Evolutionary conservation across 2,329 filamentous ascomycete genomes (phyloP), one percentile per base, ranked within the genome.

Genomic region (Xylaria sp.): DNA sequence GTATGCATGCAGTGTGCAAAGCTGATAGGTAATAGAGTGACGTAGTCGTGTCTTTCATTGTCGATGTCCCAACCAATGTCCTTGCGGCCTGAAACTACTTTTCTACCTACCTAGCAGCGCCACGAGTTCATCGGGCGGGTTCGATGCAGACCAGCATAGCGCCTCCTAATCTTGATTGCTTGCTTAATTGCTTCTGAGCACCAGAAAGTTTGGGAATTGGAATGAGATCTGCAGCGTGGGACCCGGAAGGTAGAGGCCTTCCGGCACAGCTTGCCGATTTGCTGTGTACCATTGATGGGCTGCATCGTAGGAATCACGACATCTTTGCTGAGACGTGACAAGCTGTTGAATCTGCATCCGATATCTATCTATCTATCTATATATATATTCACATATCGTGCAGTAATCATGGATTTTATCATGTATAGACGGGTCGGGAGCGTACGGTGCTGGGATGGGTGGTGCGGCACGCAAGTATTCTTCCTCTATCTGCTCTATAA

Each of bases 261-360:
- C 60, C 65, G 65, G 65, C 65, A 67, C 48, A 60, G 39, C 65
- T 60, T 65, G 61, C 56, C 51, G 56, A 41, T 28, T 60, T 44
- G 46, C 28, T 55, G 50, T 39, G 37, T 28, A n/a, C 28, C 15
- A 34, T 48, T 55, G 18, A 41, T 55, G 41, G 34, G n/a, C 56
- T 60, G 56, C 39, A 4, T 31, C 15, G 15, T 39, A 58, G 23
- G 56, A 39, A 31, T 31, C 7, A 7, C 56, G 23, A 10, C 55
- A 18, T 31, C 7, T 37, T 37, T 46, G n/a, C 23, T 46, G 39
- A 58, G 55, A 58, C 55, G 55, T 46, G 23, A 46, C 39, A 58
- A n/a, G 8, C 34, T 10, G 23, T 18, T 15, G 23, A 31, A 28
- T 44, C 39, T 34, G 52, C 52, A 37, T 55, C 28, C 28, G 28